Evolutionary conservation across 2,329 filamentous ascomycete genomes (phyloP).

Genomic region (Phaeoacremonium minimum): DNA sequence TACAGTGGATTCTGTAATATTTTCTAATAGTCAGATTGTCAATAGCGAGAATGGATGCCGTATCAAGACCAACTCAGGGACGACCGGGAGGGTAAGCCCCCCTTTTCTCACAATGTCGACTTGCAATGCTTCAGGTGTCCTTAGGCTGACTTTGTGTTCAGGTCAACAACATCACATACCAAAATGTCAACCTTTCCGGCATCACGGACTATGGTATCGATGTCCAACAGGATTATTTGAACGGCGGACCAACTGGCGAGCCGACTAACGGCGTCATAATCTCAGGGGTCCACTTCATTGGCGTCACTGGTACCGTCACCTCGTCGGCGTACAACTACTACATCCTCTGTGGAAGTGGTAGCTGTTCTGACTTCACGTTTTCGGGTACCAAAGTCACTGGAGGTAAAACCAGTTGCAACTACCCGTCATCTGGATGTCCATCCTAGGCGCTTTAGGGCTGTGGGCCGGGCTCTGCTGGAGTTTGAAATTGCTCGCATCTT

Average conservation of each 20-base stretch:
- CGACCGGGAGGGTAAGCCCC: neutral
- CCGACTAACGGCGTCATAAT: constrained; percentile 49
- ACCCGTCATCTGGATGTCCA: constrained; percentile 5
- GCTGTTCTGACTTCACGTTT: constrained; percentile 51
- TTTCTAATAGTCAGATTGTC: no score
- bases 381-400: constrained; percentile 42
- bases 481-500: no score
- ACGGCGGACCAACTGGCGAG: constrained; percentile 37
- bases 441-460: no score
- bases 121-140: no score
- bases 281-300: constrained; percentile 38
- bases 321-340: constrained; percentile 36
- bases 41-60: no score
- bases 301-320: constrained; percentile 37
- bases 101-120: no score
- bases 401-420: constrained; percentile 31
- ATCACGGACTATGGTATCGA: constrained; percentile 27
- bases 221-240: constrained; percentile 40
- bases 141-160: no score
- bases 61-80: neutral
- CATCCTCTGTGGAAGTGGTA: constrained; percentile 47
- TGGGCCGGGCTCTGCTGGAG: no score
- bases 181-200: constrained; percentile 14
- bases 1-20: no score
- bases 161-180: constrained; percentile 25